Percentiles rank a stretch among this genome's conserved stretches.
phyloP scores from a whole-genome alignment of 768 basidiomycete genomes.

The Tremella fuciformis region DNA sequence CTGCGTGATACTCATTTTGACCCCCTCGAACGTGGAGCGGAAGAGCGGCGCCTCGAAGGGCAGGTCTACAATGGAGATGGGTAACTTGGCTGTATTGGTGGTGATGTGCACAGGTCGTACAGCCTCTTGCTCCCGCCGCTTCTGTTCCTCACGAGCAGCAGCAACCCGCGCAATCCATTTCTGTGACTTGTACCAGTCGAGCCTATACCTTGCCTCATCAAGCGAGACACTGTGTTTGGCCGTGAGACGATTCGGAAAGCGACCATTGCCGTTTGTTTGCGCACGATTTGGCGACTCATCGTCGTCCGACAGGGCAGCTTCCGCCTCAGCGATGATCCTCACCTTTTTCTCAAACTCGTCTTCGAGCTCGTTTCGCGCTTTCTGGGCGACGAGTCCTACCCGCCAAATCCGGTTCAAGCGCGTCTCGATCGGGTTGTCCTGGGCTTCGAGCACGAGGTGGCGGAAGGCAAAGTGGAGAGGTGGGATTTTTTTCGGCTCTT shows the following conservation, averaged over 20 bases:
- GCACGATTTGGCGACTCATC: not conserved
- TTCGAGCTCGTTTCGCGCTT: constrained; percentile 68
- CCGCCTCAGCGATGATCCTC: constrained; percentile 55
- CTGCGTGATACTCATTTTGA: constrained; percentile 60
- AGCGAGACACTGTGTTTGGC: constrained; percentile 59
- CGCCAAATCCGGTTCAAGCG: constrained; percentile 70
- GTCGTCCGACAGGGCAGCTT: constrained; percentile 9
- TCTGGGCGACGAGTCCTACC: constrained; percentile 69
- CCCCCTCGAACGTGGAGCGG: constrained; percentile 62
- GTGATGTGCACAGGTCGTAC: constrained; percentile 54
- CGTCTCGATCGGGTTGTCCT: constrained; percentile 80
- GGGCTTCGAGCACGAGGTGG: constrained; percentile 69
- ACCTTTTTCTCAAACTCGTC: constrained; percentile 77
- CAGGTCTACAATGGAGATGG: constrained; percentile 49
- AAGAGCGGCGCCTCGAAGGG: constrained; percentile 64
- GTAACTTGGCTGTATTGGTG: constrained; percentile 35
- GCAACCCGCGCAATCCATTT: constrained; percentile 67
- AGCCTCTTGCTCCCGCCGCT: constrained; percentile 58
- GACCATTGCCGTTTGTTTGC: not conserved
- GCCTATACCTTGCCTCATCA: constrained; percentile 66
- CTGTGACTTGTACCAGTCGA: constrained; percentile 67
- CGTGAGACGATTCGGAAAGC: constrained; percentile 9
- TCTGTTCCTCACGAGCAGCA: constrained; percentile 57
- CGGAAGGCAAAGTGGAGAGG: constrained; percentile 61
- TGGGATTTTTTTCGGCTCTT: constrained; percentile 71